Percentiles rank a stretch among this genome's conserved stretches.
Evolutionary conservation across 306 rosid genomes (phyloP).

Genomic region (apple (Malus domestica)): DNA sequence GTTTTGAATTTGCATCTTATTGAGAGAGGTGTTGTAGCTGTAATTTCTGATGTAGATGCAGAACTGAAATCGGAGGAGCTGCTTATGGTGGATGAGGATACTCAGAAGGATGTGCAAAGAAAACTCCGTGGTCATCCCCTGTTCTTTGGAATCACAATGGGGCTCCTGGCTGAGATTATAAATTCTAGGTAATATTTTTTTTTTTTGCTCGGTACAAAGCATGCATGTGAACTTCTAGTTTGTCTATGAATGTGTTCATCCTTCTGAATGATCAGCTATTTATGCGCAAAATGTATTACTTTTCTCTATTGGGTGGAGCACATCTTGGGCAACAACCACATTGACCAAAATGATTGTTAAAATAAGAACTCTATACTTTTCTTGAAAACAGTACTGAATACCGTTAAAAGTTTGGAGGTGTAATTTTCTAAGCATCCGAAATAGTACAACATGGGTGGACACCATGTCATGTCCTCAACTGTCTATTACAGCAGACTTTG

Average conservation of each 20-base stretch:
- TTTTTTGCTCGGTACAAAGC: not conserved
- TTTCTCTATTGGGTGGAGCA: not conserved
- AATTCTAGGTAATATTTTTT: constrained; percentile 72
- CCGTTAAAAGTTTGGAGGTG: not conserved
- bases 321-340: not conserved
- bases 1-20: not conserved
- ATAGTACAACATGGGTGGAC: not conserved
- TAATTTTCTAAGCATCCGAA: not conserved
- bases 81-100: constrained; percentile 23
- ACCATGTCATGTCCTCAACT: not conserved
- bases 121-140: constrained; percentile 72
- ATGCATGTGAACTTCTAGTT: not conserved
- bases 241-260: not conserved
- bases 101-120: constrained; percentile 34
- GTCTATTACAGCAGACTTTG: too few species aligned
- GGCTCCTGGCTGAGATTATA: constrained; percentile 87
- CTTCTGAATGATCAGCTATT: not conserved
- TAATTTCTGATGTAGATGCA: constrained; percentile 37
- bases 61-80: constrained; percentile 26
- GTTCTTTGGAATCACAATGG: constrained; percentile 96
- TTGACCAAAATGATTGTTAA: not conserved
- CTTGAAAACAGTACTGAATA: not conserved
- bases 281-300: not conserved
- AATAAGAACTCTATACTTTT: not conserved
- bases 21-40: not conserved